These are phyloP conservation scores for Candida nemodendra DNA, from an alignment of 805 yeast genomes.

Conservation along the genomic window DNA sequence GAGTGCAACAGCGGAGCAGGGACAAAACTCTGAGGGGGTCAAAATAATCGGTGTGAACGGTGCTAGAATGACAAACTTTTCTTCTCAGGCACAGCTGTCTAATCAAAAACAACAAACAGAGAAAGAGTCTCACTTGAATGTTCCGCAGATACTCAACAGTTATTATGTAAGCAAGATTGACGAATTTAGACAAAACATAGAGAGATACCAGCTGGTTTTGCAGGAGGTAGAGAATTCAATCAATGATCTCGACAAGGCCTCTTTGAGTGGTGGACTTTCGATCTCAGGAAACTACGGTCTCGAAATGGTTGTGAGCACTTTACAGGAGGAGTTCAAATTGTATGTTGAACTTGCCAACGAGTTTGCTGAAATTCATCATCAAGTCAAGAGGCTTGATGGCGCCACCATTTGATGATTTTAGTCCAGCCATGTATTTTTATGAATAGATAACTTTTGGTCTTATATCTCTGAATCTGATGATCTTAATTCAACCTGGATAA, in stretches of 20 bases:
- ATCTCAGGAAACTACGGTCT: conserved; percentile 37
- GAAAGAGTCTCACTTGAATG: conserved; percentile 40
- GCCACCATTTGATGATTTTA: conserved; percentile 4
- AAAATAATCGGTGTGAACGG: conserved; percentile 34
- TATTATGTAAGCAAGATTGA: conserved; percentile 49
- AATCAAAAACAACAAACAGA: conserved; percentile 35
- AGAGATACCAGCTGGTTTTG: conserved; percentile 46
- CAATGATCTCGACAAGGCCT: conserved; percentile 53
- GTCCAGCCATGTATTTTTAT: too few species aligned
- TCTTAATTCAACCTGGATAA: too few species aligned
- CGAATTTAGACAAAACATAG: conserved; percentile 44
- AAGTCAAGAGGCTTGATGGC: conserved; percentile 35
- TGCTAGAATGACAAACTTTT: conserved; percentile 19
- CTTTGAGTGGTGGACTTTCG: conserved; percentile 26
- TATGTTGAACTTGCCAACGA: conserved; percentile 76
- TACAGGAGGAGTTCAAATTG: conserved; percentile 64
- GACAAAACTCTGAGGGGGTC: conserved; percentile 21
- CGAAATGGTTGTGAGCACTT: conserved; percentile 56
- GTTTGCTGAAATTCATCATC: conserved; percentile 68
- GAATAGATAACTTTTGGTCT: too few species aligned
- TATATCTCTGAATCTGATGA: too few species aligned
- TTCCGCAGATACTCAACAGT: conserved; percentile 48
- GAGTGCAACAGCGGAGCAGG: conserved; percentile 19
- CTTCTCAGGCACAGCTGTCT: conserved; percentile 18
- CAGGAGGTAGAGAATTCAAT: conserved; percentile 62